Evolutionary conservation across 1,284 basidiomycete species (phyloP), one percentile per base, ranked within the genome.

Genomic region (Naganishia albida): DNA sequence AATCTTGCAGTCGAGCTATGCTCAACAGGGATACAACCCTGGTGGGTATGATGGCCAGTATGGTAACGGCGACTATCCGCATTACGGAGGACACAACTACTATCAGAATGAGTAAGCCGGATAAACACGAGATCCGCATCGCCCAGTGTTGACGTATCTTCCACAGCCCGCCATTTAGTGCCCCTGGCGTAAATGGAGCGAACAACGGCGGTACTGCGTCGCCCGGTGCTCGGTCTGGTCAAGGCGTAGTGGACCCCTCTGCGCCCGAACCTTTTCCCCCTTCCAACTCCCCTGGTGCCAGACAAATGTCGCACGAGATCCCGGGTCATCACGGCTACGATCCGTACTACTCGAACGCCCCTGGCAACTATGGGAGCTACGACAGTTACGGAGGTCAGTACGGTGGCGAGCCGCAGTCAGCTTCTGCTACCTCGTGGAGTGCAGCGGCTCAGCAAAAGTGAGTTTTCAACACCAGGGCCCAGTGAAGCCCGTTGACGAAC

Each of bases 221-320:
- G 7, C 56, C 56, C 15, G 56, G 56, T 39, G 56, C 56, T 26
- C 44, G 56, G 7, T 60, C 56, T 16, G 56, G 56, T 1, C 56
- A 60, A 13, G 56, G 56, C n/a, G 56, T 60, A 7, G 56, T 50
- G 20, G 56, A 60, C 48, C 56, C 56, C 1, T 60, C 56, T 7
- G 56, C 56, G n/a, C 56, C 56, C 7, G 56, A 60, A 40, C 30
- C 56, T 16, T 60, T 60, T 34, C 56, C 56, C 2, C 56, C 56
- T 23, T 50, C 56, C 3, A 60, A 25, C 15, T 60, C 56, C 10
- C 56, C 56, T 3, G 56, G 56, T n/a, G 56, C 56, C 10, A 20
- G 56, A 15, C 56, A 60, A 26, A 39, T 60, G 56, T 60, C 56
- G 20, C 56, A 60, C 30, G 56, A 60, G 34, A 60, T 60, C n/a